Conservation (phyloP, 2,329 filamentous ascomycete species). For the Chalaropsis thielavioides region DNA sequence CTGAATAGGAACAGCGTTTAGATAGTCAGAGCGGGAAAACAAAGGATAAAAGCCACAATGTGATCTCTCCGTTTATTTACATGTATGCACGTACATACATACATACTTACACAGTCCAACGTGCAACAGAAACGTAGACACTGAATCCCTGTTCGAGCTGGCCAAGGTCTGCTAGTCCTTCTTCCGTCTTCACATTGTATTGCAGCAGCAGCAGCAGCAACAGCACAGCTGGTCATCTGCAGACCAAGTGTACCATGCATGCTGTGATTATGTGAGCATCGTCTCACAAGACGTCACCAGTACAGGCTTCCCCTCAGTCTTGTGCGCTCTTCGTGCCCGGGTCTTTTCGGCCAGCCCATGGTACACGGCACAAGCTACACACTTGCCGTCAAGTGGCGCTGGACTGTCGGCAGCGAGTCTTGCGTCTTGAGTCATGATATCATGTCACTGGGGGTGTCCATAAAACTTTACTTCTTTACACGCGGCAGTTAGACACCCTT, state of each 20-base stretch:
- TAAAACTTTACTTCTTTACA: neutral
- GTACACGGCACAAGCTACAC: neutral
- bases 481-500: neutral
- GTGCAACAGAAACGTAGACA: neutral
- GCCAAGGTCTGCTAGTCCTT: neutral
- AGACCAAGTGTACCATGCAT: too few species aligned
- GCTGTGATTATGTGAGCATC: neutral
- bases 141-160: neutral
- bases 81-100: neutral
- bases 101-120: neutral
- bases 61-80: neutral
- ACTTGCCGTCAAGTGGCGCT: neutral
- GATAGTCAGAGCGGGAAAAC: neutral
- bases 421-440: neutral
- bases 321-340: neutral
- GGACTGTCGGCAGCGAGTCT: neutral
- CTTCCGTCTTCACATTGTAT: too few species aligned
- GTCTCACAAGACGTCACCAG: constrained; percentile 10
- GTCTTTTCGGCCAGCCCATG: neutral
- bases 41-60: neutral
- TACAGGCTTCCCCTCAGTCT: neutral
- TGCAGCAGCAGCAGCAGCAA: too few species aligned
- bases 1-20: neutral
- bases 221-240: too few species aligned
- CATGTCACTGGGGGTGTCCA: neutral